Evolutionary conservation across 345 rosid species (phyloP).

Genomic region (Abelmoschus esculentus): DNA sequence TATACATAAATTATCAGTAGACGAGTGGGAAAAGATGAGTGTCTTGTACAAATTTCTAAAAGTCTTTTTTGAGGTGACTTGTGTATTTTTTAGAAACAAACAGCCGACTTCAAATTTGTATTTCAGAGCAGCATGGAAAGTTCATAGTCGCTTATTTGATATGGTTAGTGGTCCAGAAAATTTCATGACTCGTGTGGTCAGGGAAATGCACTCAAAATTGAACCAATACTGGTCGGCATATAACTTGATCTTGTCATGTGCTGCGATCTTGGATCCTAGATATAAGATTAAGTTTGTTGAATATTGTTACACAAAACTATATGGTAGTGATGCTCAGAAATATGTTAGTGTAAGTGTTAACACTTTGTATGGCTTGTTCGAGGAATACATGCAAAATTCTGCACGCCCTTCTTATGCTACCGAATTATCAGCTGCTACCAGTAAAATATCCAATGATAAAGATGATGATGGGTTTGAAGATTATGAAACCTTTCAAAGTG

Average conservation of each 20-base stretch:
- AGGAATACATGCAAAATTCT: slow-evolving; percentile 15
- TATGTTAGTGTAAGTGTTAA: slow-evolving; percentile 10
- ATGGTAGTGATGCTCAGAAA: slow-evolving; percentile 16
- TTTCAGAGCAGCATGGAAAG: slow-evolving; percentile 17
- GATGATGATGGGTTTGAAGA: slow-evolving; percentile 21
- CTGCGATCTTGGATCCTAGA: slow-evolving; percentile 24
- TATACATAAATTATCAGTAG: slow-evolving; percentile 16
- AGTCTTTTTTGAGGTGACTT: slow-evolving; percentile 16
- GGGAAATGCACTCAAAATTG: slow-evolving; percentile 18
- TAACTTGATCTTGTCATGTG: slow-evolving; percentile 23
- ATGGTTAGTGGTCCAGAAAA: slow-evolving; percentile 15
- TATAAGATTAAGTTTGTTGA: slow-evolving; percentile 23
- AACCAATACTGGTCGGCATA: slow-evolving; percentile 20
- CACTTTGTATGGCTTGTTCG: slow-evolving; percentile 16
- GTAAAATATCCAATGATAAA: slow-evolving; percentile 9
- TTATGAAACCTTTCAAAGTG: slow-evolving; percentile 21
- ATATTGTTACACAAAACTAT: slow-evolving; percentile 22
- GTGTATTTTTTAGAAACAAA: slow-evolving; percentile 11
- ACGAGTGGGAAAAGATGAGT: slow-evolving; percentile 22
- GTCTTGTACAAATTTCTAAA: slow-evolving; percentile 17
- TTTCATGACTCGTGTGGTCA: slow-evolving; percentile 20
- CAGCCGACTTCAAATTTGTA: slow-evolving; percentile 25
- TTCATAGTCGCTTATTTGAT: slow-evolving; percentile 14
- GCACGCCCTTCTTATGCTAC: slow-evolving; percentile 7
- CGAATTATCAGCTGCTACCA: slow-evolving; percentile 11